Conservation (phyloP, 2,329 filamentous ascomycete genomes). For the Diaporthe australafricana region DNA sequence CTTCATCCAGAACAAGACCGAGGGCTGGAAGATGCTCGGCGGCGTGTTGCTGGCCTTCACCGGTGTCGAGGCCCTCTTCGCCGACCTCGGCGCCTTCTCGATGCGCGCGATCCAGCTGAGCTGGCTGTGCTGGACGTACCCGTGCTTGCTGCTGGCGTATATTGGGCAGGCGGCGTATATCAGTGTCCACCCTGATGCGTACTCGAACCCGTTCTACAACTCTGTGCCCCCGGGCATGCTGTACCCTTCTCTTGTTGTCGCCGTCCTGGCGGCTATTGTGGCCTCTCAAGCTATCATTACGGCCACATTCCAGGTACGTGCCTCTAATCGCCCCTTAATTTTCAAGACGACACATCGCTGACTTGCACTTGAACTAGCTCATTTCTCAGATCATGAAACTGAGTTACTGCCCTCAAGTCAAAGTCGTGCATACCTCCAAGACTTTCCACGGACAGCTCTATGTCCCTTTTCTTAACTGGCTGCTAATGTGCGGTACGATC, state of each 20-base stretch:
- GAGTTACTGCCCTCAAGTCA: slow-evolving; percentile 79
- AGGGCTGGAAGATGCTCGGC: slow-evolving; percentile 72
- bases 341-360: neutral
- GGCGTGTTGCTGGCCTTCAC: slow-evolving; percentile 81
- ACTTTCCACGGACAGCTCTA: slow-evolving; percentile 80
- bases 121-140: slow-evolving; percentile 76
- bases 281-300: slow-evolving; percentile 84
- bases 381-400: slow-evolving; percentile 77
- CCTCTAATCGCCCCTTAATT: fast-evolving
- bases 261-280: slow-evolving; percentile 77
- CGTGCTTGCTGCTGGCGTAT: slow-evolving; percentile 72
- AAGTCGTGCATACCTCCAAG: slow-evolving; percentile 76
- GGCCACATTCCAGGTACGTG: slow-evolving; percentile 69
- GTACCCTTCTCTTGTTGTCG: slow-evolving; percentile 75
- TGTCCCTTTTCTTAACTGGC: slow-evolving; percentile 79
- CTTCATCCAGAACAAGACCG: slow-evolving; percentile 66
- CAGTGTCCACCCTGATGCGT: slow-evolving; percentile 64
- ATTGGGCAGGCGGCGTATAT: slow-evolving; percentile 80
- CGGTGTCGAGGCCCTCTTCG: slow-evolving; percentile 80
- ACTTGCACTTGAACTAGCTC: slow-evolving; percentile 39
- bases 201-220: slow-evolving; percentile 79
- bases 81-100: slow-evolving; percentile 80
- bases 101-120: slow-evolving; percentile 76
- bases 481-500: slow-evolving; percentile 79
- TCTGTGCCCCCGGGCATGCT: slow-evolving; percentile 74